These are phyloP conservation scores for Xylaria sp. DNA, from an alignment of 2,329 filamentous ascomycete genomes.

Conservation along the genomic window DNA sequence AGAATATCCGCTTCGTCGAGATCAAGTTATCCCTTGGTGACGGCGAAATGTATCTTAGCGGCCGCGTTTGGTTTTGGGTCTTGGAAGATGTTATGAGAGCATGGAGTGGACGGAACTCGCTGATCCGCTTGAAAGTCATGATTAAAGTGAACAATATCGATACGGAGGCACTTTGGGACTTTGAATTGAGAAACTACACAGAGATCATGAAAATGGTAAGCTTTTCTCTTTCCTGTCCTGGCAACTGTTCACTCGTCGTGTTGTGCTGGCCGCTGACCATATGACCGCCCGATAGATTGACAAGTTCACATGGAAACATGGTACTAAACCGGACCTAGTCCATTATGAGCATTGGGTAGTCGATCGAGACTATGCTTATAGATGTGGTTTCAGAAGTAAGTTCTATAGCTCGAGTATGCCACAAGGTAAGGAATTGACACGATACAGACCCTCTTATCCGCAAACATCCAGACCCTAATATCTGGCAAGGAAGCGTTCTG, in stretches of 20 bases:
- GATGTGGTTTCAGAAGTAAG: conserved; percentile 38
- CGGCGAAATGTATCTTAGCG: conserved; percentile 33
- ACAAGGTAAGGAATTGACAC: conserved; percentile 16
- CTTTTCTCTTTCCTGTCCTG: neutral
- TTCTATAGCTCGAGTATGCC: neutral
- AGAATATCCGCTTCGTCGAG: conserved; percentile 41
- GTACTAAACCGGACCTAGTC: conserved; percentile 32
- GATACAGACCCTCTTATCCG: conserved; percentile 37
- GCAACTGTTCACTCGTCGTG: neutral
- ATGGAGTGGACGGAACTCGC: conserved; percentile 37
- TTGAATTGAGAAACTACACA: conserved; percentile 34
- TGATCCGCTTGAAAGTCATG: conserved; percentile 40
- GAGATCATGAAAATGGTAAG: conserved; percentile 33
- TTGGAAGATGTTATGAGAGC: conserved; percentile 37
- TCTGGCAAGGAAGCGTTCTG: conserved; percentile 39
- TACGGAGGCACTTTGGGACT: conserved; percentile 27
- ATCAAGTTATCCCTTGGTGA: conserved; percentile 42
- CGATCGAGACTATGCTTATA: conserved; percentile 37
- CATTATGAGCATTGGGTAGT: conserved; percentile 40
- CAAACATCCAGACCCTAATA: conserved; percentile 37
- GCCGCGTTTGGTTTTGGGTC: conserved; percentile 38
- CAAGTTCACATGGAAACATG: conserved; percentile 36
- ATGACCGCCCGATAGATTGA: conserved; percentile 29
- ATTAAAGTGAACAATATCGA: conserved; percentile 39
- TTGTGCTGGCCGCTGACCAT: neutral